Percentiles rank a stretch among this genome's conserved stretches.
phyloP scores from a whole-genome alignment of 2,329 filamentous ascomycete species.

The Elsinoe australis region DNA sequence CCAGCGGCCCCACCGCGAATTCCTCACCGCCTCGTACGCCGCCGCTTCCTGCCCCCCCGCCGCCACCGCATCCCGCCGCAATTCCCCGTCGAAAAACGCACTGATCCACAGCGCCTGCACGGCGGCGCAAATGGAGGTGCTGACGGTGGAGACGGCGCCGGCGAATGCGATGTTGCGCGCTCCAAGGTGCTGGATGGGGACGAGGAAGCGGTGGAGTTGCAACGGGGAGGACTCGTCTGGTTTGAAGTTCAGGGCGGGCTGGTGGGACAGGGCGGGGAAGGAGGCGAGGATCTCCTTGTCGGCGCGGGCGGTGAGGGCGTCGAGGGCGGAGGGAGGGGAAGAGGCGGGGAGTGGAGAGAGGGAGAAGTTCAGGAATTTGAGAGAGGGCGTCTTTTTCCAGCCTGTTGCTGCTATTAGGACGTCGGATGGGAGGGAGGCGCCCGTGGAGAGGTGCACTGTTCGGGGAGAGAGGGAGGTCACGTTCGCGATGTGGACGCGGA shows the following conservation, averaged over 20 bases:
- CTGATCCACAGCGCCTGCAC: slow-evolving; percentile 43
- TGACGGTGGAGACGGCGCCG: slow-evolving; percentile 34
- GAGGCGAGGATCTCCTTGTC: slow-evolving; percentile 46
- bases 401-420: slow-evolving; percentile 51
- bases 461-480: slow-evolving; percentile 42
- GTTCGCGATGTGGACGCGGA: slow-evolving; percentile 50
- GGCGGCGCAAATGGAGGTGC: slow-evolving; percentile 33
- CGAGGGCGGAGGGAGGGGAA: slow-evolving; percentile 37
- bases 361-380: slow-evolving; percentile 39
- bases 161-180: slow-evolving; percentile 36
- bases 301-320: slow-evolving; percentile 35
- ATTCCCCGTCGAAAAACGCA: slow-evolving; percentile 53
- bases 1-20: slow-evolving; percentile 62
- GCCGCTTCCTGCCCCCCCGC: slow-evolving; percentile 35
- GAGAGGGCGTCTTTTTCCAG: slow-evolving; percentile 45
- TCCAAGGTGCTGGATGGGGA: slow-evolving; percentile 31
- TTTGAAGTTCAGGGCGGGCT: slow-evolving; percentile 33
- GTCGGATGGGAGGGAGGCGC: slow-evolving; percentile 40
- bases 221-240: slow-evolving; percentile 23
- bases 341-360: slow-evolving; percentile 30
- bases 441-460: slow-evolving; percentile 43
- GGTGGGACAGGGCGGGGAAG: slow-evolving; percentile 48
- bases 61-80: slow-evolving; percentile 37
- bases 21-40: slow-evolving; percentile 44
- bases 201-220: slow-evolving; percentile 40